phyloP scores from a whole-genome alignment of 2,329 filamentous ascomycete species.

The Thelonectria olida region DNA sequence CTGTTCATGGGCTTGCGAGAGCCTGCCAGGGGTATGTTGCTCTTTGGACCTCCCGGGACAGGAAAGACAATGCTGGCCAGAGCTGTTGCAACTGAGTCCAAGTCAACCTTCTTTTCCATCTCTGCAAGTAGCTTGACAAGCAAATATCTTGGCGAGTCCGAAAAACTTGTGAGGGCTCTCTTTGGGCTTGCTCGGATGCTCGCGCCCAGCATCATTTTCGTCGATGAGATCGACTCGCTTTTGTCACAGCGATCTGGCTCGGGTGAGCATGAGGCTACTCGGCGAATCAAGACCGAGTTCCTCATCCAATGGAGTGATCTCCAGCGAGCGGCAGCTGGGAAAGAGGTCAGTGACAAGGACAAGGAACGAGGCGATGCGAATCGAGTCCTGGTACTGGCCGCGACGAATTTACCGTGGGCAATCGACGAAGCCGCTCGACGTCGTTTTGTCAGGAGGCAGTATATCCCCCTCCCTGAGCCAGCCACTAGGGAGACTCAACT shows the following conservation, averaged over 20 bases:
- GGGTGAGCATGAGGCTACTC: constrained; percentile 90
- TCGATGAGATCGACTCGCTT: constrained; percentile 96
- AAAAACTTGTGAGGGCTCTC: constrained; percentile 92
- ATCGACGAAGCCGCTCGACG: constrained; percentile 95
- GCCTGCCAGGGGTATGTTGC: constrained; percentile 91
- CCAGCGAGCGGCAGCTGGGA: constrained; percentile 88
- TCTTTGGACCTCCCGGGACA: constrained; percentile 97
- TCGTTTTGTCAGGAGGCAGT: constrained; percentile 91
- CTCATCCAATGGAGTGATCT: constrained; percentile 97
- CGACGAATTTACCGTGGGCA: constrained; percentile 96
- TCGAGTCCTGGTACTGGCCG: constrained; percentile 90
- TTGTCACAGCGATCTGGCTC: constrained; percentile 84
- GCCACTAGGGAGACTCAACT: constrained; percentile 84
- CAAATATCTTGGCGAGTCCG: constrained; percentile 95
- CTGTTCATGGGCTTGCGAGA: constrained; percentile 95
- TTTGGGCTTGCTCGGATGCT: constrained; percentile 90
- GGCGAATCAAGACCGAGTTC: constrained; percentile 97
- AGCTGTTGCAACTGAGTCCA: constrained; percentile 90
- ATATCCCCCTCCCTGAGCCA: constrained; percentile 91
- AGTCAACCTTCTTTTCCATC: constrained; percentile 96
- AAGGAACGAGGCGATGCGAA: constrained; percentile 82
- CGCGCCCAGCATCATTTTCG: constrained; percentile 96
- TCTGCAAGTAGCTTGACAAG: constrained; percentile 93
- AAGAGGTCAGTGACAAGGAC: constrained; percentile 73
- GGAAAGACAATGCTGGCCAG: constrained; percentile 98